Percentiles rank a stretch among this genome's conserved stretches.
These are phyloP conservation scores for Heterobasidion parviporum DNA, from an alignment of 1,284 basidiomycete genomes.

Conservation along the genomic window DNA sequence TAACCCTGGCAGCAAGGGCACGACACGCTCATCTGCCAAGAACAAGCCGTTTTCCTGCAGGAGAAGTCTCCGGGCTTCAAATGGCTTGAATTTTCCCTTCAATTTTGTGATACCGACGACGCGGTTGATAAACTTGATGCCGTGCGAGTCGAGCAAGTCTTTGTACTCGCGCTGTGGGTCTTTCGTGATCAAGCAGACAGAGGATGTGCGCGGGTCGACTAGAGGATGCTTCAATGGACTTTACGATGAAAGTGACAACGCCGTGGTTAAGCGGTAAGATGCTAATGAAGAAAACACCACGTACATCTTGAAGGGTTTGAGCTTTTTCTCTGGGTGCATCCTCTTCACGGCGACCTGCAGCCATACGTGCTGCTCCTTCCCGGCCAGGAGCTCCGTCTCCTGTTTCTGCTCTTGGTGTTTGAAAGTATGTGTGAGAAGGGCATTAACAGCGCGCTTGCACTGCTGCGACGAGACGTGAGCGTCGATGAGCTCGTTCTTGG, in stretches of 20 bases:
- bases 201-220: slow-evolving; percentile 70
- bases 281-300: slow-evolving; percentile 20
- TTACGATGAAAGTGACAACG: not conserved
- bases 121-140: slow-evolving; percentile 83
- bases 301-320: slow-evolving; percentile 83
- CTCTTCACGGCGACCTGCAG: slow-evolving; percentile 79
- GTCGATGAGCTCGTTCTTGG: slow-evolving; percentile 51
- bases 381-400: slow-evolving; percentile 71
- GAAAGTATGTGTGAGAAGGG: slow-evolving; percentile 62
- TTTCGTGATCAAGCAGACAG: slow-evolving; percentile 89
- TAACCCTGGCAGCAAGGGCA: slow-evolving; percentile 81
- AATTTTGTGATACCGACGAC: slow-evolving; percentile 91
- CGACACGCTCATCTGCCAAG: slow-evolving; percentile 85
- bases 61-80: slow-evolving; percentile 80
- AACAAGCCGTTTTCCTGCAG: slow-evolving; percentile 89
- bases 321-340: slow-evolving; percentile 64
- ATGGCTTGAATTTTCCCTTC: slow-evolving; percentile 90
- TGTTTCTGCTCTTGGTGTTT: slow-evolving; percentile 59
- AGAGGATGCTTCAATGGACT: slow-evolving; percentile 79
- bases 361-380: slow-evolving; percentile 80
- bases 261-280: not conserved
- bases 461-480: slow-evolving; percentile 64
- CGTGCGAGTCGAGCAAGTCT: slow-evolving; percentile 72
- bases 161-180: slow-evolving; percentile 96
- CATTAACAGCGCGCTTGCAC: slow-evolving; percentile 68